Evolutionary conservation across 768 basidiomycete genomes (phyloP).

Genomic region (Lentinula sp.): DNA sequence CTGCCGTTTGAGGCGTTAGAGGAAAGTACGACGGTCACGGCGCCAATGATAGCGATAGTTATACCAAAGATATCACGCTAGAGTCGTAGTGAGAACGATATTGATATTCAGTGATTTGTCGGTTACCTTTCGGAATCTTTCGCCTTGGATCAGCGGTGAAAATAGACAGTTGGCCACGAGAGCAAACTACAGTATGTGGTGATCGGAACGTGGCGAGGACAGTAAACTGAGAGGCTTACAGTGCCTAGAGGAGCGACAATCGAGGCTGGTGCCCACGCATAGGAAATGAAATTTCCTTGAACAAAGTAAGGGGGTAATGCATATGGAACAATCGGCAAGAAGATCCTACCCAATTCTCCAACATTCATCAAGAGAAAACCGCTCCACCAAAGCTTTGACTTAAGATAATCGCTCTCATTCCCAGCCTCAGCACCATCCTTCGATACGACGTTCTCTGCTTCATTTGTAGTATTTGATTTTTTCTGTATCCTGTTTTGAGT

Average conservation of each 20-base stretch:
- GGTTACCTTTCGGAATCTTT: constrained; percentile 73
- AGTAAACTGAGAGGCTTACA: constrained; percentile 38
- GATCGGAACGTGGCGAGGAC: constrained; percentile 2
- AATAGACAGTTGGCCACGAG: constrained; percentile 95
- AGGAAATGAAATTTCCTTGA: constrained; percentile 81
- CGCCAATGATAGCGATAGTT: constrained; percentile 76
- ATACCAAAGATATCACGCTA: constrained; percentile 80
- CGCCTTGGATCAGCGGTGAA: constrained; percentile 77
- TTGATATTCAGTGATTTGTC: not conserved
- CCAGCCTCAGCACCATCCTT: constrained; percentile 23
- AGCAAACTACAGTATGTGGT: constrained; percentile 51
- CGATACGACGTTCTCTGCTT: constrained; percentile 15
- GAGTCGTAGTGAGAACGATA: constrained; percentile 5
- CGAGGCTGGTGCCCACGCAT: constrained; percentile 87
- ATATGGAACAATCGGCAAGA: not conserved
- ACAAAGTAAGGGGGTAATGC: not conserved
- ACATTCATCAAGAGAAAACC: constrained; percentile 87
- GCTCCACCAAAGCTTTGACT: constrained; percentile 87
- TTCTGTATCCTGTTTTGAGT: constrained; percentile 24
- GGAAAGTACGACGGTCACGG: constrained; percentile 87
- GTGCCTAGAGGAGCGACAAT: constrained; percentile 94
- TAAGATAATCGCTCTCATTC: constrained; percentile 72
- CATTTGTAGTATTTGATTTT: constrained; percentile 17
- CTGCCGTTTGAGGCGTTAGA: constrained; percentile 65
- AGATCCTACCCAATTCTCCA: constrained; percentile 54